Conservation (phyloP, 495 filamentous ascomycete genomes). For the Choiromyces venosus region DNA sequence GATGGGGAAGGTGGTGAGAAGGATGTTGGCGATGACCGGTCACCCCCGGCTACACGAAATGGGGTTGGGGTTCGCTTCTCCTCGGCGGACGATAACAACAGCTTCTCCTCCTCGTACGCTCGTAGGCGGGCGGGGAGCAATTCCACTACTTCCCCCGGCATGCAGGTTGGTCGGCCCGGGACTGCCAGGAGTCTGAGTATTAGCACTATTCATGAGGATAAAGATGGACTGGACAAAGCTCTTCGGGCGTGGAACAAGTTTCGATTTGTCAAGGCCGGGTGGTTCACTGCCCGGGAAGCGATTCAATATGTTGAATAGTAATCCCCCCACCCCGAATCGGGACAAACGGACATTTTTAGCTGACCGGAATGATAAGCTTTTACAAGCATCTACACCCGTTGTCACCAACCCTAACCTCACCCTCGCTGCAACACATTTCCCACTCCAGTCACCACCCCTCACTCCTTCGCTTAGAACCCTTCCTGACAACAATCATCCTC, state of each 20-base stretch:
- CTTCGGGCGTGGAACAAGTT: constrained; percentile 82
- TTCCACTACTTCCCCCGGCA: constrained; percentile 25
- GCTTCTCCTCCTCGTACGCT: constrained; percentile 17
- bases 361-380: constrained; percentile 53
- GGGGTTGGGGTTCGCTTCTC: constrained; percentile 25
- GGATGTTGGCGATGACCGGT: constrained; percentile 8
- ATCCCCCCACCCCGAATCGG: constrained; percentile 30
- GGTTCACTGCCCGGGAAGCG: constrained; percentile 90
- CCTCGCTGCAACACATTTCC: constrained; percentile 49
- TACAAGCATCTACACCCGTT: constrained; percentile 82
- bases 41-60: constrained; percentile 2
- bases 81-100: constrained; percentile 8
- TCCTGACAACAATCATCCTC: constrained; percentile 81
- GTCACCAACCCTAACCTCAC: constrained; percentile 62
- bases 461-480: constrained; percentile 81
- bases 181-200: constrained; percentile 20
- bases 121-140: constrained; percentile 20
- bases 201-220: constrained; percentile 39
- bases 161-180: constrained; percentile 3
- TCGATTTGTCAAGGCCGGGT: constrained; percentile 88
- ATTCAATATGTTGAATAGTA: constrained; percentile 91
- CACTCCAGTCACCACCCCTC: constrained; percentile 53
- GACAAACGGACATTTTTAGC: constrained; percentile 16
- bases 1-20: constrained; percentile 37
- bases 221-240: constrained; percentile 53